Conservation (phyloP, 163 green algal species). For the Volvox carteri region DNA sequence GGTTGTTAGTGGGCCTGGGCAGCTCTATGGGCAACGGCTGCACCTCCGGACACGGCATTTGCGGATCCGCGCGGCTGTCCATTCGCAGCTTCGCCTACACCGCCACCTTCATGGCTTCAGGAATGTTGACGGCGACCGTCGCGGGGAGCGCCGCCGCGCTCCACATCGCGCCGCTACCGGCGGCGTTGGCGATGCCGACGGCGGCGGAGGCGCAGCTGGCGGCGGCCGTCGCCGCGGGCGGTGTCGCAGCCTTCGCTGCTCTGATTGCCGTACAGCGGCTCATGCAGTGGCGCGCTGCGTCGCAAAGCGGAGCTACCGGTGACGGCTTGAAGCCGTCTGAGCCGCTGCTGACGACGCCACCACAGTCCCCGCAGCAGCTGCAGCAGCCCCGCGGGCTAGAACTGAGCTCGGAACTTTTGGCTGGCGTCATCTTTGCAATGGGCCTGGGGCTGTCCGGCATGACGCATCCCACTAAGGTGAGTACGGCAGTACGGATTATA, state of each 20-base stretch:
- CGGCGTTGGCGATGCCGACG: not conserved
- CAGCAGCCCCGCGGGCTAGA: conserved; percentile 20
- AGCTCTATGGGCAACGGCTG: conserved; percentile 81
- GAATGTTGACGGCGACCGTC: conserved; percentile 57
- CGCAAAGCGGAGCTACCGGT: not conserved
- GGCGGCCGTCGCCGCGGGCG: not conserved
- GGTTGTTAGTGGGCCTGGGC: conserved; percentile 81
- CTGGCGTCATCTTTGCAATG: conserved; percentile 59
- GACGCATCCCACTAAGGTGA: conserved; percentile 74
- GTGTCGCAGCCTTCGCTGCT: conserved; percentile 30
- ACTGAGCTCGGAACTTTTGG: conserved; percentile 41
- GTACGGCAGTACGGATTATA: not conserved
- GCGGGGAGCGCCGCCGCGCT: conserved; percentile 58
- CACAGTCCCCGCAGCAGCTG: too few relatives aligned
- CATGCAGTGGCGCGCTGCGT: not conserved
- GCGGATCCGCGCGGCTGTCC: conserved; percentile 77
- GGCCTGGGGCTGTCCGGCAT: conserved; percentile 68
- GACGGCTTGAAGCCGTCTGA: not conserved
- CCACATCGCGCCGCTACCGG: conserved; percentile 40
- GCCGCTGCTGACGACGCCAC: too few relatives aligned
- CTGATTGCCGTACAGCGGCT: not conserved
- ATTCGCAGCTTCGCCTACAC: conserved; percentile 72
- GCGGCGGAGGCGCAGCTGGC: conserved; percentile 42
- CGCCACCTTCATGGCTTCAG: conserved; percentile 78
- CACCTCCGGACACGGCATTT: conserved; percentile 84